phyloP scores from a whole-genome alignment of 2,329 filamentous ascomycete species.

The Scolecobasidium constrictum region DNA sequence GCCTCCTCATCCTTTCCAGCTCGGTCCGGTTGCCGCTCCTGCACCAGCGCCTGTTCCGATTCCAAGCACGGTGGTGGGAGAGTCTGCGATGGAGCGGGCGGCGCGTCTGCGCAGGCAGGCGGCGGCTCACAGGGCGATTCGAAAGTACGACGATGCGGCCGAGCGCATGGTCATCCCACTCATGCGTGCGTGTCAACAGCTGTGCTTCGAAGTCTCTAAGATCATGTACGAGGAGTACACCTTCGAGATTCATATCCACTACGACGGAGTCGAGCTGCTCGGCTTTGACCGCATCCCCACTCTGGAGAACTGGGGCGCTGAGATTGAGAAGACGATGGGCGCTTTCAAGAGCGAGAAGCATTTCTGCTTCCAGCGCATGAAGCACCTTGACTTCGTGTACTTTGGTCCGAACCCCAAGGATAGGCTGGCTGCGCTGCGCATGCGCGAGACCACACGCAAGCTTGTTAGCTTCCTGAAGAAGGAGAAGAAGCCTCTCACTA shows the following conservation, averaged over 20 bases:
- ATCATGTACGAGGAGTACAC: conserved; percentile 8
- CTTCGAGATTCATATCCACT: conserved; percentile 5
- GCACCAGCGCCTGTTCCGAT: no score
- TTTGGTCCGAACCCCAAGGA: not conserved
- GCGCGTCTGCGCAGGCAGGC: no score
- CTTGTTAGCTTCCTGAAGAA: not conserved
- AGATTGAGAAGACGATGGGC: not conserved
- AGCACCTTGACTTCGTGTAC: conserved; percentile 3
- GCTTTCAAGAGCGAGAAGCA: not conserved
- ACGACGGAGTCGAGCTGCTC: conserved; percentile 4
- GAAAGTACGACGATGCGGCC: no score
- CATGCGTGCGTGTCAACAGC: not conserved
- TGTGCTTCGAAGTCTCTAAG: conserved; percentile 2
- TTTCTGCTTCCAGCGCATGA: conserved; percentile 8
- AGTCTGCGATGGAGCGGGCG: no score
- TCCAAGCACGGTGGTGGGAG: no score
- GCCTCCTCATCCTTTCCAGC: no score
- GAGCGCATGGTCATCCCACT: not conserved
- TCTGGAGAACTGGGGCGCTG: not conserved
- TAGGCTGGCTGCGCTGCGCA: not conserved
- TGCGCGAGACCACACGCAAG: conserved; percentile 3
- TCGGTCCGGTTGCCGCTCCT: no score
- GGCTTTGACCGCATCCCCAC: not conserved
- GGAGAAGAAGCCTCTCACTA: not conserved
- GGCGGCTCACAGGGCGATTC: no score